A percentile compares a stretch with the other conserved stretches of the same genome.
Conservation (phyloP, 192 early-diverging fungal genomes). For the Umbelopsis vinacea region DNA sequence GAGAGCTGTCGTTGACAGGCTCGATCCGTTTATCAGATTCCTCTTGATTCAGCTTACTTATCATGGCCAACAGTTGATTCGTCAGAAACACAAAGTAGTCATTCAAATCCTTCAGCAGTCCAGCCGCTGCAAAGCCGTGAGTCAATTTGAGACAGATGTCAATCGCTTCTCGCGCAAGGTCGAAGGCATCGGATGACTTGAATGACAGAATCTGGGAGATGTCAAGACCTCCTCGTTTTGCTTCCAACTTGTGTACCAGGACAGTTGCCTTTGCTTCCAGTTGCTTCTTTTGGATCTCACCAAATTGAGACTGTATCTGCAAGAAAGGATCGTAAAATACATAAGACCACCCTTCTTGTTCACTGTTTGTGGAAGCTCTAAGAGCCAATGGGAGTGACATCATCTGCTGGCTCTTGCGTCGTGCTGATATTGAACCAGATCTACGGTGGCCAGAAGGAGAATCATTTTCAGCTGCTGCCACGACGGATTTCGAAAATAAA, state of each 20-base stretch:
- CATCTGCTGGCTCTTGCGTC: conserved; percentile 18
- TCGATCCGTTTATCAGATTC: conserved; percentile 11
- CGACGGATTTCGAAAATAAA: conserved; percentile 51
- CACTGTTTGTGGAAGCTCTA: conserved; percentile 32
- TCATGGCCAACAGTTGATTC: conserved; percentile 45
- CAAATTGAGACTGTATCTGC: conserved; percentile 64
- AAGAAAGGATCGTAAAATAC: conserved; percentile 70
- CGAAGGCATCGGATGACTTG: conserved; percentile 12
- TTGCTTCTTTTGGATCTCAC: conserved; percentile 55
- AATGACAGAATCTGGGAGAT: conserved; percentile 47
- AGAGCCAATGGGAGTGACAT: conserved; percentile 29
- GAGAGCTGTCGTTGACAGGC: neutral
- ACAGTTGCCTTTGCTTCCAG: conserved; percentile 41
- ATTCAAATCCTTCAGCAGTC: conserved; percentile 55
- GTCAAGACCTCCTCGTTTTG: conserved; percentile 1
- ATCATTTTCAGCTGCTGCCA: conserved; percentile 21
- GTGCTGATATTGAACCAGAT: conserved; percentile 22
- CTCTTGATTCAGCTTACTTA: conserved; percentile 44
- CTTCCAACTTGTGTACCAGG: conserved; percentile 31
- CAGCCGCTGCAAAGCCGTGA: conserved; percentile 62
- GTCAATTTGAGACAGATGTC: conserved; percentile 62
- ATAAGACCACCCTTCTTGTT: conserved; percentile 59
- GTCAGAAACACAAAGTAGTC: conserved; percentile 53
- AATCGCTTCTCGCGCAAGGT: conserved; percentile 31
- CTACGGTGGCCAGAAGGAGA: conserved; percentile 1